Evolutionary conservation across 2,329 filamentous ascomycete genomes (phyloP).

Genomic region (Ceratocystis lukuohia): DNA sequence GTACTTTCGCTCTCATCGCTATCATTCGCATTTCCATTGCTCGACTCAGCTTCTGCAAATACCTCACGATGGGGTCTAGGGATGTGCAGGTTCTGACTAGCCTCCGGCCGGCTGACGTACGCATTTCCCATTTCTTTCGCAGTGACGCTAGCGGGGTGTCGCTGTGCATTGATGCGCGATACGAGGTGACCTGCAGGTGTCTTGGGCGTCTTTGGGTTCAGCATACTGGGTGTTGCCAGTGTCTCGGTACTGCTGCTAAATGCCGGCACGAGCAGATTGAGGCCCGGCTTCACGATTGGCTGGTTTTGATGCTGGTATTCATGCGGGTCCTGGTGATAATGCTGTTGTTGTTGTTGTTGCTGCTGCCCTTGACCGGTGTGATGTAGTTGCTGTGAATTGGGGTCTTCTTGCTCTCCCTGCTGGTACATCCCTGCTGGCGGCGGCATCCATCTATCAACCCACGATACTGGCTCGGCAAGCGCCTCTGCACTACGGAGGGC

Average conservation of each 20-base stretch:
- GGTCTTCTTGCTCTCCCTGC: neutral
- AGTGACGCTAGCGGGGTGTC: neutral
- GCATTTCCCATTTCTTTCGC: neutral
- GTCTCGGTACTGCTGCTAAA: slow-evolving; percentile 18
- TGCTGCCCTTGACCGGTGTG: neutral
- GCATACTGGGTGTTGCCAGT: slow-evolving; percentile 15
- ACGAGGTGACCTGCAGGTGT: slow-evolving; percentile 15
- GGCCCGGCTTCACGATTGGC: neutral
- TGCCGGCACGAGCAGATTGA: slow-evolving; percentile 18
- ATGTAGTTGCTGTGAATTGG: too few relatives aligned
- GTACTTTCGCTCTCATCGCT: neutral
- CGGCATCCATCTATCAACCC: slow-evolving; percentile 19
- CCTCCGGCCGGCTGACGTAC: neutral
- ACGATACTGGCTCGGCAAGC: slow-evolving; percentile 13
- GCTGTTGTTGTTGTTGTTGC: neutral
- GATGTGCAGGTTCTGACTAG: neutral
- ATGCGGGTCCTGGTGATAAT: neutral
- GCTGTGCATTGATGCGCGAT: neutral
- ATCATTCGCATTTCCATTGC: neutral
- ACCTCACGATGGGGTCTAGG: neutral
- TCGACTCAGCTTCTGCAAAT: too few relatives aligned
- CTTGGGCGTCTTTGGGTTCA: slow-evolving; percentile 18
- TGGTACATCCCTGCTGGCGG: slow-evolving; percentile 3
- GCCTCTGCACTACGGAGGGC: slow-evolving; percentile 15
- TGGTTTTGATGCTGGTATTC: neutral